phyloP scores from a whole-genome alignment of 371 early-diverging fungal genomes.

The Smittium culicis region DNA sequence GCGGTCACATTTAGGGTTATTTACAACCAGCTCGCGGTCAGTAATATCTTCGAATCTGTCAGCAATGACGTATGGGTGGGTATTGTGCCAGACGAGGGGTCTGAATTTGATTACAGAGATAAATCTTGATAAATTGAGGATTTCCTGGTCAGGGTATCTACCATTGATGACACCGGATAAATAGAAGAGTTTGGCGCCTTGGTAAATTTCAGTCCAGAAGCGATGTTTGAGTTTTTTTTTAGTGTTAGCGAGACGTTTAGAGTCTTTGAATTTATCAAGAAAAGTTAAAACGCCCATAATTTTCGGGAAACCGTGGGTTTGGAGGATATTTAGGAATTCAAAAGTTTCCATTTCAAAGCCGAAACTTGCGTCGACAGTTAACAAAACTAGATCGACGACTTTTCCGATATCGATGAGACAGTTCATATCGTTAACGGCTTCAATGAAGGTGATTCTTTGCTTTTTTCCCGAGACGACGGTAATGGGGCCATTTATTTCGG shows the following conservation, averaged over 20 bases:
- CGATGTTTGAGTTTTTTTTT: conserved; percentile 92
- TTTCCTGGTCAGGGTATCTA: conserved; percentile 80
- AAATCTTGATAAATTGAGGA: conserved; percentile 86
- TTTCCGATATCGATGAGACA: conserved; percentile 96
- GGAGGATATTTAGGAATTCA: conserved; percentile 95
- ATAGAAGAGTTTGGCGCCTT: conserved; percentile 94
- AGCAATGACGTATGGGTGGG: conserved; percentile 87
- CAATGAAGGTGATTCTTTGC: conserved; percentile 89
- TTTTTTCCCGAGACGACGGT: conserved; percentile 92
- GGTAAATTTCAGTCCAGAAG: conserved; percentile 97
- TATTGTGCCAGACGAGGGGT: conserved; percentile 89
- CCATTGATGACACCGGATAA: conserved; percentile 89
- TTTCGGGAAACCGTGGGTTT: conserved; percentile 94
- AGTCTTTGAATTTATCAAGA: conserved; percentile 82
- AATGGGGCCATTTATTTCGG: conserved; percentile 86
- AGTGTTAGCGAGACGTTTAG: conserved; percentile 70
- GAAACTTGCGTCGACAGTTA: conserved; percentile 91
- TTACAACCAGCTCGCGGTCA: conserved; percentile 67
- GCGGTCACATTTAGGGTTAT: conserved; percentile 74
- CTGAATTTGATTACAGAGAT: conserved; percentile 95
- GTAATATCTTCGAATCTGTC: conserved; percentile 96
- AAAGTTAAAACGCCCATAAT: conserved; percentile 95
- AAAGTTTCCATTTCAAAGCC: conserved; percentile 99
- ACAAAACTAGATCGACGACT: conserved; percentile 90
- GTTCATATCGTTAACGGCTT: conserved; percentile 91